These are phyloP conservation scores for Adenanthera pavonina DNA, from an alignment of 306 rosid genomes.

Conservation along the genomic window DNA sequence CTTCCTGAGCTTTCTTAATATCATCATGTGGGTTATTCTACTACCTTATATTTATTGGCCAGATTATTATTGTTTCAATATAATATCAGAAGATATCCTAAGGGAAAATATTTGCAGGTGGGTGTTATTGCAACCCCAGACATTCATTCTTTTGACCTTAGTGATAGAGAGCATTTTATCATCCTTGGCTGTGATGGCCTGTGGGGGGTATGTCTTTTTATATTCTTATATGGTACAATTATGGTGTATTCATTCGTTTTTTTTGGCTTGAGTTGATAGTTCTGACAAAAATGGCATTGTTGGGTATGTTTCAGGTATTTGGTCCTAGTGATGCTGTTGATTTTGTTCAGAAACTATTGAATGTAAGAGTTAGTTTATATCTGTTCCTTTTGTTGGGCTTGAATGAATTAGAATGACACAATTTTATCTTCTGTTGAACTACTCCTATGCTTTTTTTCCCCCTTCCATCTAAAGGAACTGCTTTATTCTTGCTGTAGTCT, in stretches of 20 bases:
- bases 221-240: neutral
- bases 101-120: slow-evolving; percentile 61
- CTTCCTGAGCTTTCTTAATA: neutral
- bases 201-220: slow-evolving; percentile 76
- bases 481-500: neutral
- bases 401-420: slow-evolving; percentile 19
- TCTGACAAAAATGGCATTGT: slow-evolving; percentile 27
- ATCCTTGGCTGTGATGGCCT: slow-evolving; percentile 97
- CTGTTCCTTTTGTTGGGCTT: slow-evolving; percentile 22
- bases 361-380: slow-evolving; percentile 53
- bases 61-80: neutral
- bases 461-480: slow-evolving; percentile 9
- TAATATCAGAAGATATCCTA: slow-evolving; percentile 11
- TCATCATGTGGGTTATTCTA: neutral
- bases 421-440: slow-evolving; percentile 9
- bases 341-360: slow-evolving; percentile 79
- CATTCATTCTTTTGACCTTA: slow-evolving; percentile 78
- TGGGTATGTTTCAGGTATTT: slow-evolving; percentile 66
- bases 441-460: neutral
- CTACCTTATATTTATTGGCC: neutral
- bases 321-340: slow-evolving; percentile 95
- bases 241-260: slow-evolving; percentile 22
- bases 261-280: slow-evolving; percentile 27
- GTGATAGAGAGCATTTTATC: slow-evolving; percentile 79
- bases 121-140: slow-evolving; percentile 87